Conservation (phyloP, 73 alveolate species). For the Paramecium tetraurelia region DNA sequence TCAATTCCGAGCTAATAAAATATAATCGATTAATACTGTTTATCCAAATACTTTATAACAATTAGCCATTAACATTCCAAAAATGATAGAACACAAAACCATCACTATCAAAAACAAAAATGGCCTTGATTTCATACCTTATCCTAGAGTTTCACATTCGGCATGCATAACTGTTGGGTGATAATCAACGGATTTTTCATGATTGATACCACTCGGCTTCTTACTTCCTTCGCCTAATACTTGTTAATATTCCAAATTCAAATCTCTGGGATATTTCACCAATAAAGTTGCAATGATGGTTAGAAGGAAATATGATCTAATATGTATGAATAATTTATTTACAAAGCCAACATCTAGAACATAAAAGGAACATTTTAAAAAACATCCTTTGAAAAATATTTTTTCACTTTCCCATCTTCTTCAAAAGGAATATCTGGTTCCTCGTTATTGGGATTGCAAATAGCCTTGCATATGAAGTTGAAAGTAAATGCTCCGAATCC, state of each 20-base stretch:
- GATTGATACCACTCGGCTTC: background rate
- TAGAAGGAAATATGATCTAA: background rate
- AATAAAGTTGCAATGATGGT: background rate
- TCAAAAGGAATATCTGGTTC: background rate
- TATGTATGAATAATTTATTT: background rate
- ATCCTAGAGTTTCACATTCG: background rate
- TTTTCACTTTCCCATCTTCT: background rate
- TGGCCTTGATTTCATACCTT: background rate
- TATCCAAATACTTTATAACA: conserved; percentile 12
- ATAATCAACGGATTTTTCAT: conserved; percentile 13
- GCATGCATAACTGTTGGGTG: conserved; percentile 45
- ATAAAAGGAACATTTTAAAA: conserved; percentile 31
- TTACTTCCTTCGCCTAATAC: conserved; percentile 8
- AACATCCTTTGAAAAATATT: background rate
- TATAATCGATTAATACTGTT: background rate
- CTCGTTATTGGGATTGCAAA: background rate
- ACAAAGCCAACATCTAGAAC: conserved; percentile 9
- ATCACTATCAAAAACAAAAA: background rate
- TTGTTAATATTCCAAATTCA: background rate
- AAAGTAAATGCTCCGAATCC: conserved; percentile 46
- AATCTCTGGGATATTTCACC: background rate
- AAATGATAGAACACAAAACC: background rate
- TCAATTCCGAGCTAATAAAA: background rate
- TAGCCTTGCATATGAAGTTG: conserved; percentile 15
- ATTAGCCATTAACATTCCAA: conserved; percentile 24